Evolutionary conservation across 164 flowering plant species (phyloP).

Genomic region (Cinnamomum micranthum): DNA sequence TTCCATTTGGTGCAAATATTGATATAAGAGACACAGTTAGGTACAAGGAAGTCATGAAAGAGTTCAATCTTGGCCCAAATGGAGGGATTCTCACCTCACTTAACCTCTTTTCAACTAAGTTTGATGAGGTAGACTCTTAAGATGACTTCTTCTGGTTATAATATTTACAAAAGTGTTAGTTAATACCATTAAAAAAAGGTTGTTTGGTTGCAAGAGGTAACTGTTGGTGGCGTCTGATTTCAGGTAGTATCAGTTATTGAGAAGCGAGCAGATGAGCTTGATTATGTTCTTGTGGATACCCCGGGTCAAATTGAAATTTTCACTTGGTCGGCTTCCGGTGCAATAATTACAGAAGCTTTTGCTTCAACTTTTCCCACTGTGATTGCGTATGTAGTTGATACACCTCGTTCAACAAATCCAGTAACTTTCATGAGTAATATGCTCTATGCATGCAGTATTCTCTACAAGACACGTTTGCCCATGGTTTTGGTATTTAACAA

Average conservation of each 20-base stretch:
- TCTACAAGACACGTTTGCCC: slow-evolving; percentile 87
- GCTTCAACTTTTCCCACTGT: slow-evolving; percentile 97
- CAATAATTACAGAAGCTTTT: slow-evolving; percentile 93
- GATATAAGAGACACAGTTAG: slow-evolving; percentile 92
- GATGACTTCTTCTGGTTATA: neutral
- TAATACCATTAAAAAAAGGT: neutral
- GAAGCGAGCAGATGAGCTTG: slow-evolving; percentile 91
- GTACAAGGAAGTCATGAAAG: slow-evolving; percentile 98
- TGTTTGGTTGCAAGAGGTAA: neutral
- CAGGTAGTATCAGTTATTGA: slow-evolving; percentile 83
- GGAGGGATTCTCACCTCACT: slow-evolving; percentile 94
- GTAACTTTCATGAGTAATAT: slow-evolving; percentile 94
- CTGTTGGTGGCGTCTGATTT: slow-evolving; percentile 7
- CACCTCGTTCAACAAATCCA: slow-evolving; percentile 85
- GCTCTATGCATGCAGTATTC: slow-evolving; percentile 97
- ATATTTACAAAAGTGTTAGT: neutral
- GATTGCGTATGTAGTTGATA: slow-evolving; percentile 82
- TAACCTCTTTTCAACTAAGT: slow-evolving; percentile 86
- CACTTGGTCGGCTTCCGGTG: slow-evolving; percentile 99
- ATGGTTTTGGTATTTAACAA: slow-evolving; percentile 84
- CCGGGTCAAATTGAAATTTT: slow-evolving; percentile 99
- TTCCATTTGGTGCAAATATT: slow-evolving; percentile 88
- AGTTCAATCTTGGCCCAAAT: slow-evolving; percentile 93
- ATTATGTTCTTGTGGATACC: slow-evolving; percentile 93
- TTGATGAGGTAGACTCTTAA: slow-evolving; percentile 68